Percentiles rank a stretch among this genome's conserved stretches.
These are phyloP conservation scores for Calonectria honghensis DNA, from an alignment of 2,329 filamentous ascomycete species.

Conservation along the genomic window DNA sequence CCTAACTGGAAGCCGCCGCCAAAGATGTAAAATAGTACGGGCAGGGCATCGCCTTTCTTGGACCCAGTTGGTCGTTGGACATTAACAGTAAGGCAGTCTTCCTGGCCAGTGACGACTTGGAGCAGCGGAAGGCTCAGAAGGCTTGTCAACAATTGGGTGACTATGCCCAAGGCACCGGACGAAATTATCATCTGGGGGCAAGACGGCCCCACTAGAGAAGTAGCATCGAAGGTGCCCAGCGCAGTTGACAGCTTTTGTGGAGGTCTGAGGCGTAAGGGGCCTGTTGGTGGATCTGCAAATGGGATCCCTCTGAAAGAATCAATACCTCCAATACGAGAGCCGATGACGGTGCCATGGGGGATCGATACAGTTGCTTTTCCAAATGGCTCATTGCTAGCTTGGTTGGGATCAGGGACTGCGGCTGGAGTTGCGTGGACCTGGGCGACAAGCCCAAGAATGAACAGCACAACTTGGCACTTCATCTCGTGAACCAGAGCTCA, in stretches of 20 bases:
- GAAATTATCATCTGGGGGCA: constrained; percentile 77
- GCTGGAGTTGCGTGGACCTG: not conserved
- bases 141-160: constrained; percentile 62
- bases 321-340: constrained; percentile 55
- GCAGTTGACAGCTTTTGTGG: constrained; percentile 70
- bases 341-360: constrained; percentile 2
- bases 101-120: constrained; percentile 64
- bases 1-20: constrained; percentile 68
- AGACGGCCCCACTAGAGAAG: constrained; percentile 63
- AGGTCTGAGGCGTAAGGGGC: constrained; percentile 74
- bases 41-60: constrained; percentile 65
- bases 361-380: not conserved
- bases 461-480: not conserved
- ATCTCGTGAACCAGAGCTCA: not conserved
- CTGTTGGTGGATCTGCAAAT: constrained; percentile 77
- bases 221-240: constrained; percentile 72
- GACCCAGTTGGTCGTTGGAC: constrained; percentile 68
- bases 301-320: constrained; percentile 79
- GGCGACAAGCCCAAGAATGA: not conserved
- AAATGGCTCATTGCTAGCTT: not conserved
- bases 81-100: constrained; percentile 72
- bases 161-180: constrained; percentile 37
- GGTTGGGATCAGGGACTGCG: not conserved
- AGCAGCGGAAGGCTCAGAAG: constrained; percentile 67
- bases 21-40: constrained; percentile 75